Evolutionary conservation across 805 yeast genomes (phyloP).

Genomic region (Candida adriatica): DNA sequence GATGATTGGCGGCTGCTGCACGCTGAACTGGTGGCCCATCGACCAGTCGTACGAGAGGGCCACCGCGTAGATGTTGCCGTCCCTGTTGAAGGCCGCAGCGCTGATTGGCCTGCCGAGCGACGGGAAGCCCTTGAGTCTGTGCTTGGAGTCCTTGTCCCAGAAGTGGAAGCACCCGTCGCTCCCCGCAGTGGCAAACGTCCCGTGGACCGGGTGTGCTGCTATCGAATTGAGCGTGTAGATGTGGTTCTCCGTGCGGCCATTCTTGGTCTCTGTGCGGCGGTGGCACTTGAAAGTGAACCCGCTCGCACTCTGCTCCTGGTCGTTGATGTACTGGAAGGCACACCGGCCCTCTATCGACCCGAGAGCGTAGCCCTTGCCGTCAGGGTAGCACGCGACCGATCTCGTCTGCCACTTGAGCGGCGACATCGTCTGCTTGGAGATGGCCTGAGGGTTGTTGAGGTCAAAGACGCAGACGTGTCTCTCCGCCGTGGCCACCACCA

Average conservation of each 20-base stretch:
- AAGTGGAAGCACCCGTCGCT: conserved; percentile 89
- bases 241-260: conserved; percentile 47
- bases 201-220: conserved; percentile 80
- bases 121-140: conserved; percentile 78
- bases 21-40: conserved; percentile 76
- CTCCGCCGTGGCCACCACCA: conserved; percentile 94
- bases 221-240: conserved; percentile 79
- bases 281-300: conserved; percentile 96
- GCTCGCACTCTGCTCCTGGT: conserved; percentile 56
- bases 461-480: conserved; percentile 73
- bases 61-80: conserved; percentile 82
- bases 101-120: conserved; percentile 61
- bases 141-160: conserved; percentile 94
- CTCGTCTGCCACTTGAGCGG: conserved; percentile 91
- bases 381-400: conserved; percentile 75
- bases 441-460: conserved; percentile 72
- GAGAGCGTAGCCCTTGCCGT: conserved; percentile 86
- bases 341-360: conserved; percentile 96
- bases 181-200: conserved; percentile 92
- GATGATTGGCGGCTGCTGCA: conserved; percentile 67
- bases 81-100: conserved; percentile 72
- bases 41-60: conserved; percentile 95
- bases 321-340: conserved; percentile 88
- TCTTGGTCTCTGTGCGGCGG: conserved; percentile 56
- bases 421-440: conserved; percentile 65